Evolutionary conservation across 805 yeast species (phyloP).

Genomic region (Candida railenensis): DNA sequence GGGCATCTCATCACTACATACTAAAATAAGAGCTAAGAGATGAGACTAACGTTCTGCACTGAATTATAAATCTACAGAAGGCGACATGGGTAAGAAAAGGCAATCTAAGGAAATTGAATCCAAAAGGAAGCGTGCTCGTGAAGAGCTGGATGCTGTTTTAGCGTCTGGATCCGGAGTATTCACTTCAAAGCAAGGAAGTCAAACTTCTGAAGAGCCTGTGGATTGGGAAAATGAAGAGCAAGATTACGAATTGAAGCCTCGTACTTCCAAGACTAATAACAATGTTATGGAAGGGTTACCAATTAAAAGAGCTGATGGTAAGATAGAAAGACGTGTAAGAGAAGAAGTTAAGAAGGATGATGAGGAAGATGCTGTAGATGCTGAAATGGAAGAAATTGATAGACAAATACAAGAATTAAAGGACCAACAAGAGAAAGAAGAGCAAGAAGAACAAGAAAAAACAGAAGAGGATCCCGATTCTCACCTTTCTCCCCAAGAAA

Average conservation of each 20-base stretch:
- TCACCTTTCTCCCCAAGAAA: constrained; percentile 50
- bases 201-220: constrained; percentile 5
- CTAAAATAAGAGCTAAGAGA: neutral
- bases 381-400: constrained; percentile 15
- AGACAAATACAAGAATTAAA: constrained; percentile 19
- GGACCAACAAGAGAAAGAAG: constrained; percentile 17
- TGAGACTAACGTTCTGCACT: neutral
- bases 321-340: constrained; percentile 63
- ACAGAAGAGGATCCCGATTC: constrained; percentile 45
- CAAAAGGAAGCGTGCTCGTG: constrained; percentile 35
- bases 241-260: constrained; percentile 74
- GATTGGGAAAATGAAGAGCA: constrained; percentile 75
- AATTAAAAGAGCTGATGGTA: constrained; percentile 70
- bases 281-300: constrained; percentile 72
- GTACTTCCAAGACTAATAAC: constrained; percentile 47
- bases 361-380: constrained; percentile 15
- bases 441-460: constrained; percentile 26
- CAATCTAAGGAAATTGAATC: constrained; percentile 19
- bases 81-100: constrained; percentile 34
- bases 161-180: constrained; percentile 31
- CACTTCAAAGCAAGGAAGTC: constrained; percentile 7
- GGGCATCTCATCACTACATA: constrained; percentile 1
- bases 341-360: constrained; percentile 21
- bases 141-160: constrained; percentile 43
- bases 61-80: neutral